Evolutionary conservation across 1,139 yeast genomes (phyloP).

Genomic region (Nadsonia commutata): DNA sequence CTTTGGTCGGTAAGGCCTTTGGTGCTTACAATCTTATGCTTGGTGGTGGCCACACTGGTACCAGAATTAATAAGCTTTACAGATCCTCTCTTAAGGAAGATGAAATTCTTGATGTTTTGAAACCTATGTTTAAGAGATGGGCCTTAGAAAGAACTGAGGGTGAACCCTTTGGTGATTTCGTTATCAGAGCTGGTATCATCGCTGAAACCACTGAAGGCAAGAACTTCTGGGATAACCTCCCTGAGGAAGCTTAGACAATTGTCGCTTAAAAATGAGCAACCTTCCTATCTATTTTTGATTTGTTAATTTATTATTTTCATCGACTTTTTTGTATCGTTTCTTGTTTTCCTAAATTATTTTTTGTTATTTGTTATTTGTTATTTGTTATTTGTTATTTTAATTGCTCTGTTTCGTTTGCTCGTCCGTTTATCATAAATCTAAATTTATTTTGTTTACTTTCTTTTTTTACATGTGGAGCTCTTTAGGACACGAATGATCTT

Average conservation of each 20-base stretch:
- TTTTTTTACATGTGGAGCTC: too few relatives aligned
- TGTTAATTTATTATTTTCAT: too few relatives aligned
- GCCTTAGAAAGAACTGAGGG: conserved; percentile 79
- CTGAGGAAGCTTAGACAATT: conserved; percentile 38
- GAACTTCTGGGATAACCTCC: conserved; percentile 85
- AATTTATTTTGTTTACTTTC: too few relatives aligned
- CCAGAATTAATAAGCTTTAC: conserved; percentile 81
- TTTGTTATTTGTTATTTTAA: too few relatives aligned
- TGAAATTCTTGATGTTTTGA: conserved; percentile 62
- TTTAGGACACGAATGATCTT: too few relatives aligned
- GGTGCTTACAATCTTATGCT: conserved; percentile 89
- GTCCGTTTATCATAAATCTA: too few relatives aligned
- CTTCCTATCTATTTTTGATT: too few relatives aligned
- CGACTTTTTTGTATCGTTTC: too few relatives aligned
- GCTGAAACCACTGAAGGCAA: conserved; percentile 84
- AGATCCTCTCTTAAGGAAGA: conserved; percentile 83
- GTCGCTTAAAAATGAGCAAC: too few relatives aligned
- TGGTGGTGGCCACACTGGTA: conserved; percentile 95
- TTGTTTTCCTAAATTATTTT: too few relatives aligned
- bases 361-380: too few relatives aligned
- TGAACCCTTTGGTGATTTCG: conserved; percentile 93
- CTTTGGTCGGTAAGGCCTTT: conserved; percentile 86
- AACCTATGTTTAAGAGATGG: conserved; percentile 88
- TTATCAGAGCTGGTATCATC: conserved; percentile 71
- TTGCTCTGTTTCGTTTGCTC: too few relatives aligned